phyloP scores from a whole-genome alignment of 441 rosid species.

The Hura crepitans region DNA sequence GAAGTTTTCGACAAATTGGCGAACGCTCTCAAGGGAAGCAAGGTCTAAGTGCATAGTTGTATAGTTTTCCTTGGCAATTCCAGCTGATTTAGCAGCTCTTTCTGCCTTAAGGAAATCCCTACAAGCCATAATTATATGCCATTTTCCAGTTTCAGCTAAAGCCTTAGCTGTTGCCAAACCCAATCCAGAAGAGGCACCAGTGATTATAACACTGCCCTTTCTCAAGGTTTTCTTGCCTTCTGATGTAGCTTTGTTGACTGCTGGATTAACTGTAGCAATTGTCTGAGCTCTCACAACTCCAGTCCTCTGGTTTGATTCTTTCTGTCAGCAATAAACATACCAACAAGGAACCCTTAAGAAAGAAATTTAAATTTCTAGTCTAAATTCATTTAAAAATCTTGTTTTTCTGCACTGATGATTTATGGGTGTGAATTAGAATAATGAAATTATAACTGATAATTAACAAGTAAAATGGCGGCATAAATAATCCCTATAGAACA shows the following conservation, averaged over 20 bases:
- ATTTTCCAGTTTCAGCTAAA: conserved; percentile 87
- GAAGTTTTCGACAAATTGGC: conserved; percentile 52
- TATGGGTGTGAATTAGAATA: background rate
- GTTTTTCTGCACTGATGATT: background rate
- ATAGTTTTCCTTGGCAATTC: conserved; percentile 51
- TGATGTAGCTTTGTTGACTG: conserved; percentile 37
- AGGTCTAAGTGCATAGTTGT: conserved; percentile 61
- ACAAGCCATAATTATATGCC: conserved; percentile 97
- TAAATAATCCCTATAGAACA: background rate
- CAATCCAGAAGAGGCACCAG: conserved; percentile 92
- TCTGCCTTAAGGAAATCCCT: conserved; percentile 71
- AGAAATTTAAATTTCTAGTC: background rate
- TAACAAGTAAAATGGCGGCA: background rate
- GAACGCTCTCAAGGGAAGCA: conserved; percentile 57
- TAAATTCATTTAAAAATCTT: background rate
- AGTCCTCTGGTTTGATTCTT: conserved; percentile 42
- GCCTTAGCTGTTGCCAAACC: conserved; percentile 91
- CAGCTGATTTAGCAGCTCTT: conserved; percentile 60
- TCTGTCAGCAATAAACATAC: conserved; percentile 32
- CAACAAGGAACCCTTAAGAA: background rate
- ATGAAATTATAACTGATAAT: too few relatives aligned
- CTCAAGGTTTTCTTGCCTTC: conserved; percentile 74
- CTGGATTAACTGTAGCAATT: conserved; percentile 54
- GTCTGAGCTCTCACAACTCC: conserved; percentile 68
- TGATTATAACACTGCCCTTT: conserved; percentile 75